Evolutionary conservation across 2,329 filamentous ascomycete genomes (phyloP).

Genomic region (Talaromyces sp.): DNA sequence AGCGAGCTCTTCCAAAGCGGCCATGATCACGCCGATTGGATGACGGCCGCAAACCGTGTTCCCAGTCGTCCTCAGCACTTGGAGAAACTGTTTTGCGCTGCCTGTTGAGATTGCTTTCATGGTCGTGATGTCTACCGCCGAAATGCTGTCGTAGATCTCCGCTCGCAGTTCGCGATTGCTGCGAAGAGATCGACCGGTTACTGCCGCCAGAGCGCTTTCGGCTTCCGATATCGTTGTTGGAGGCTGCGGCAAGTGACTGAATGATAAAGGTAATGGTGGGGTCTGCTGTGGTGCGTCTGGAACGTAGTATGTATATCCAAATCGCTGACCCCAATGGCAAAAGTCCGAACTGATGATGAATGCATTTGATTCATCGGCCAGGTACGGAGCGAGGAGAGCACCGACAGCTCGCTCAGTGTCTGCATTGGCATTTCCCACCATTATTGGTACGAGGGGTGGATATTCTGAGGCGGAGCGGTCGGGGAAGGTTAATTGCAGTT

Average conservation of each 20-base stretch:
- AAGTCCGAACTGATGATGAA: slow-evolving; percentile 95
- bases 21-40: slow-evolving; percentile 90
- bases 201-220: slow-evolving; percentile 22
- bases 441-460: slow-evolving; percentile 75
- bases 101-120: slow-evolving; percentile 83
- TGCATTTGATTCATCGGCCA: slow-evolving; percentile 65
- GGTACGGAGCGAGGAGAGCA: slow-evolving; percentile 66
- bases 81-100: slow-evolving; percentile 62
- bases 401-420: slow-evolving; percentile 65
- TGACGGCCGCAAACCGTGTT: slow-evolving; percentile 95
- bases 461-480: slow-evolving; percentile 51
- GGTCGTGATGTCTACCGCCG: slow-evolving; percentile 68
- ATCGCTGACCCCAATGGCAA: slow-evolving; percentile 87
- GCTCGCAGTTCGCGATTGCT: slow-evolving; percentile 32
- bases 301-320: slow-evolving; percentile 77
- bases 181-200: slow-evolving; percentile 25
- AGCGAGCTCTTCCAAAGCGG: slow-evolving; percentile 66
- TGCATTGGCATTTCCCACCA: slow-evolving; percentile 70
- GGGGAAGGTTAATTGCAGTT: slow-evolving; percentile 51
- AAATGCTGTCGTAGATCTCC: slow-evolving; percentile 79
- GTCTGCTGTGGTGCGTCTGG: slow-evolving; percentile 39
- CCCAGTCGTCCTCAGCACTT: slow-evolving; percentile 63
- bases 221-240: slow-evolving; percentile 21
- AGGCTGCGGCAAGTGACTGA: slow-evolving; percentile 39
- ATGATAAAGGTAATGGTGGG: slow-evolving; percentile 31